Evolutionary conservation across 768 basidiomycete genomes (phyloP).

Genomic region (Suillus subluteus): DNA sequence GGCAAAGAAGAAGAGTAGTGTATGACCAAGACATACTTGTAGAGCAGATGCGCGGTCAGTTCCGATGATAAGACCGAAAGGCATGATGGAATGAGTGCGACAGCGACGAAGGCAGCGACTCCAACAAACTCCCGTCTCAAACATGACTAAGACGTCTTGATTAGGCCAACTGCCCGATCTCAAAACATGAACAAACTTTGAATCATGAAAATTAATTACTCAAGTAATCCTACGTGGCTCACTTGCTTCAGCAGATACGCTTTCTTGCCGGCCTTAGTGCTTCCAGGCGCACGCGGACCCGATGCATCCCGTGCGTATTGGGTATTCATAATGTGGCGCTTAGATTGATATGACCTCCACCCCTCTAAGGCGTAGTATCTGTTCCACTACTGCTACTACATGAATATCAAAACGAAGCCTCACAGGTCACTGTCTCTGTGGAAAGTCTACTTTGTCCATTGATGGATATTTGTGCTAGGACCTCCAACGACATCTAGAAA

Average conservation of each 20-base stretch:
- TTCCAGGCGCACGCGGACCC: background rate
- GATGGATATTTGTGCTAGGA: background rate
- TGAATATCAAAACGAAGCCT: background rate
- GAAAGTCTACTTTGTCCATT: background rate
- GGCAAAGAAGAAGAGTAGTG: slow-evolving; percentile 8
- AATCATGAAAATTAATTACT: no score
- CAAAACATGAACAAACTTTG: slow-evolving; percentile 5
- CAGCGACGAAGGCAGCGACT: slow-evolving; percentile 31
- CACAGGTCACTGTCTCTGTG: background rate
- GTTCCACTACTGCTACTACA: background rate
- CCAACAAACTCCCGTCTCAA: slow-evolving; percentile 6
- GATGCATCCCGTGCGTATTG: background rate
- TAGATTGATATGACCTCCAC: background rate
- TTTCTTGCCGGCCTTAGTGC: background rate
- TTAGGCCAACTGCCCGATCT: background rate
- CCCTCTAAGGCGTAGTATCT: background rate
- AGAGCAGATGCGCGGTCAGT: slow-evolving; percentile 75
- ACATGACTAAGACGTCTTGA: background rate
- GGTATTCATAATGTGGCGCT: background rate
- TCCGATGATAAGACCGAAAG: slow-evolving; percentile 77
- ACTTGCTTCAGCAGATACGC: background rate
- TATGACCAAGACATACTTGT: slow-evolving; percentile 50
- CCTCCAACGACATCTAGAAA: background rate
- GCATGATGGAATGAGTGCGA: slow-evolving; percentile 45
- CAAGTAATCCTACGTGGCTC: background rate